Base-by-base conservation (phyloP, 2,329 filamentous ascomycete species). In the Cercospora janseana region DNA sequence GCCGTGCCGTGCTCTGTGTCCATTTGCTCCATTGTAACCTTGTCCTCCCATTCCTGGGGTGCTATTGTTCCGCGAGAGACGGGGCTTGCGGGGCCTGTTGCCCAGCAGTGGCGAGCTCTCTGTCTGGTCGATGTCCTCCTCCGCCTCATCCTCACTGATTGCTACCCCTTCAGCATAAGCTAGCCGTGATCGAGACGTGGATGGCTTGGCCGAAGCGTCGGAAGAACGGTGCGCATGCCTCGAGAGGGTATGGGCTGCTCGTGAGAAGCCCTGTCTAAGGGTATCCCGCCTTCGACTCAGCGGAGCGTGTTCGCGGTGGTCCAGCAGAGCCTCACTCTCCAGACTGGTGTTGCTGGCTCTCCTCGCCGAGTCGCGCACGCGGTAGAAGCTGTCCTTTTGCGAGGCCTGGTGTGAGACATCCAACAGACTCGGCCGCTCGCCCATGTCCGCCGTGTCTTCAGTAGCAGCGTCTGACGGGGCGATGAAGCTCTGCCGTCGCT, bases 291-390 rank as follows among this genome's bases (percentile, higher is more conserved):
- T 69, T 6, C 70, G 62, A 44, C 70, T 64, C 16, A 71, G 60
- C 4, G 69, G 66, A 6, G 64, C 58, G 37, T 75, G 72, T 31
- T 75, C 73, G 21, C 89, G 81, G 69, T 97, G 92, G 70, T 97
- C 92, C 13, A 97, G 74, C 59, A 97, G 73, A 6, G 82, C 85
- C 66, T 95, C 86, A 68, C 90, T 96, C 60, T 96, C 92, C 56
- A 97, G 74, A 68, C 92, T 97, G 1, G 87, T 90, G 61, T 79
- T 84, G 72, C 92, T 97, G 66, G 65, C 87, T 88, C 16, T 64
- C 58, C 31, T 43, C 15, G 38, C 64, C 2, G 51, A 45, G 2
- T 49, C 58, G 53, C 70, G 69, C 44, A 80, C 63, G 31, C 76
- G 73, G 64, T 83, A 83, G 64, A 82, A 80, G 52, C 74, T 73